Conservation (phyloP, 768 basidiomycete species). For the Nidularia pulvinata region DNA sequence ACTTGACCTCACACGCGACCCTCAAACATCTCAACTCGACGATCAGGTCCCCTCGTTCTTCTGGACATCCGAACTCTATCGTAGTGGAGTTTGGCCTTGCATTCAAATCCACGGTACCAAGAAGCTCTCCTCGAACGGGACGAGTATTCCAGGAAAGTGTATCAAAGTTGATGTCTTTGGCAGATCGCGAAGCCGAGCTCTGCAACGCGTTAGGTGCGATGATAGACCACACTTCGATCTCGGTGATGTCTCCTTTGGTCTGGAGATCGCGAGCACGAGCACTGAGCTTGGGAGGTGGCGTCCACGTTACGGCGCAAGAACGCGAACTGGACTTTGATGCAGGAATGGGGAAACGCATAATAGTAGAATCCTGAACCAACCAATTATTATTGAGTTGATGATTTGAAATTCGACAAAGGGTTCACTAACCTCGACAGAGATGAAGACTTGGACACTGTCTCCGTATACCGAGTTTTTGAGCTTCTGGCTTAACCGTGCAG, state of each 20-base stretch:
- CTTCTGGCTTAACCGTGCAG: slow-evolving; percentile 7
- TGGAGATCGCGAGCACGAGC: not conserved
- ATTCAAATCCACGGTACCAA: slow-evolving; percentile 7
- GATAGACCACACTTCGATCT: slow-evolving; percentile 12
- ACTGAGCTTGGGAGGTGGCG: slow-evolving; percentile 2
- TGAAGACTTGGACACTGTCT: slow-evolving; percentile 6
- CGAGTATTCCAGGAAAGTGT: slow-evolving; percentile 5
- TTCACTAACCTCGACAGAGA: slow-evolving; percentile 8
- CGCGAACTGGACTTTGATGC: not conserved
- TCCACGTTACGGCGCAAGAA: slow-evolving; percentile 5
- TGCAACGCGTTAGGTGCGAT: slow-evolving; percentile 2
- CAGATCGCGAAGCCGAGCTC: not conserved
- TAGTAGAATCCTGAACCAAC: slow-evolving; percentile 4
- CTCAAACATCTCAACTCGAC: slow-evolving; percentile 9
- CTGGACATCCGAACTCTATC: slow-evolving; percentile 10
- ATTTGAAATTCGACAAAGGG: not conserved
- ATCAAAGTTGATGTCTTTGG: slow-evolving; percentile 5
- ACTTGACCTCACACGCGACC: slow-evolving; percentile 6
- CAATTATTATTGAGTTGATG: too few relatives aligned
- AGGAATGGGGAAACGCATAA: slow-evolving; percentile 10
- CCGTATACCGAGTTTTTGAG: slow-evolving; percentile 7
- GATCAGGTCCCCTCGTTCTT: not conserved
- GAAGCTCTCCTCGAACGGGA: slow-evolving; percentile 9
- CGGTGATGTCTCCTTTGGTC: slow-evolving; percentile 8
- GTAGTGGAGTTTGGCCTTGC: slow-evolving; percentile 5